phyloP scores from a whole-genome alignment of 768 basidiomycete species.

The Boletus tomentosulus region DNA sequence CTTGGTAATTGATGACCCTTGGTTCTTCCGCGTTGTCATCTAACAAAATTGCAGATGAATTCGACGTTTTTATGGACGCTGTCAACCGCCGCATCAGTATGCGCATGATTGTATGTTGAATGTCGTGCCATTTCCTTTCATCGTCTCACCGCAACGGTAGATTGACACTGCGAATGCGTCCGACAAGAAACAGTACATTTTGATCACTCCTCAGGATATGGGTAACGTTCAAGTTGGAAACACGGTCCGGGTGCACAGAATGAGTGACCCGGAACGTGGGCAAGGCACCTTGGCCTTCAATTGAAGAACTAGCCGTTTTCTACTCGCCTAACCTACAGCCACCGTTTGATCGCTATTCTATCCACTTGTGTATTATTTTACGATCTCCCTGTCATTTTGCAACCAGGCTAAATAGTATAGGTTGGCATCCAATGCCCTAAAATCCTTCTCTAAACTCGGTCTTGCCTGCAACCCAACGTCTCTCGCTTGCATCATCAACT shows the following conservation, averaged over 20 bases:
- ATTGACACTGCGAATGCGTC: conserved; percentile 87
- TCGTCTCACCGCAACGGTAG: conserved; percentile 34
- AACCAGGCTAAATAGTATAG: neutral
- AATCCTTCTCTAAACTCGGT: conserved; percentile 3
- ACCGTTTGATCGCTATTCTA: conserved; percentile 8
- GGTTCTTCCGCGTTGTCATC: neutral
- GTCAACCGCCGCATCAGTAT: conserved; percentile 89
- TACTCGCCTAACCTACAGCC: neutral
- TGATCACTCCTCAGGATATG: conserved; percentile 97
- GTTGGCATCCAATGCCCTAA: neutral
- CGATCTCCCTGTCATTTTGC: neutral
- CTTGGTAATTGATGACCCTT: conserved; percentile 50
- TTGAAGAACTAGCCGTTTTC: neutral
- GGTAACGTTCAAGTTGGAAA: conserved; percentile 62
- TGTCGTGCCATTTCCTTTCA: neutral
- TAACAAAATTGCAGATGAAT: conserved; percentile 64
- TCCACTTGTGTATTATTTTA: conserved; percentile 3
- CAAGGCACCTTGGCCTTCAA: conserved; percentile 43
- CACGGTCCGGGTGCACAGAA: conserved; percentile 69
- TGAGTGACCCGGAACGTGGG: conserved; percentile 76
- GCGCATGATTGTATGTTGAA: conserved; percentile 79
- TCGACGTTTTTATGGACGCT: conserved; percentile 98
- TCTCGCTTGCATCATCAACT: conserved; percentile 8
- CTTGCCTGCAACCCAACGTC: conserved; percentile 4
- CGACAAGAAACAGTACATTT: conserved; percentile 87